Base-by-base conservation (phyloP, 768 basidiomycete genomes). In the Crepidotus variabilis region DNA sequence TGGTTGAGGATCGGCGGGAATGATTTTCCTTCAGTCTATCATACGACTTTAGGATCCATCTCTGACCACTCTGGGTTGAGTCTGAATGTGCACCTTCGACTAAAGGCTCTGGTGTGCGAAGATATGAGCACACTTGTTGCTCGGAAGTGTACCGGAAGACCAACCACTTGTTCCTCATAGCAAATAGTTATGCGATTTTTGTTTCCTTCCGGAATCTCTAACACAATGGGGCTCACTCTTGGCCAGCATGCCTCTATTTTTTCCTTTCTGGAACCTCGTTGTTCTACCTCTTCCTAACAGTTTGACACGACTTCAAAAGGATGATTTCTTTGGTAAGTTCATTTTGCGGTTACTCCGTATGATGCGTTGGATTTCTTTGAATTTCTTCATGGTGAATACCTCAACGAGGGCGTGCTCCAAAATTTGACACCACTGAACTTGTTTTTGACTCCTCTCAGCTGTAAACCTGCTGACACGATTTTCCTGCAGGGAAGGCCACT, bases 181-280 rank as follows among this genome's bases (percentile, higher is more conserved):
- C 78, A 73, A 90, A 43, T 69, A 91, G 89, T 88, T 82, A 91
- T 91, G 82, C 89, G 89, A 85, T 90, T 84, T 85, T 80, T 60
- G 78, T 75, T 65, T 60, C 52, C 61, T 67, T 63, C 60, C 56
- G 57, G 68, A 63, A 75, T 79, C 78, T 72, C 83, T 78, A 88
- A 89, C 89, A 79, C 83, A 91, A 91, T 90, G 89, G 89, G 89
- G 89, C 89, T 91, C 86, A 90, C 87, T 90, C 86, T 89, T 80
- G 70, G 75, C 75, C 83, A 84, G 80, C 84, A 78, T 74, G 51
- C 62, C 58, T 56, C 43, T 70, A 79, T 85, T 88, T 89, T 88
- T 84, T 78, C 65, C 67, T 65, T 57, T 21, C 57, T 58, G 52
- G 82, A 78, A 78, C 82, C 74, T 86, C 70, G 77, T 65, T 73